Conservation (phyloP, 2,329 filamentous ascomycete species). For the Aspergillus viridinutans region DNA sequence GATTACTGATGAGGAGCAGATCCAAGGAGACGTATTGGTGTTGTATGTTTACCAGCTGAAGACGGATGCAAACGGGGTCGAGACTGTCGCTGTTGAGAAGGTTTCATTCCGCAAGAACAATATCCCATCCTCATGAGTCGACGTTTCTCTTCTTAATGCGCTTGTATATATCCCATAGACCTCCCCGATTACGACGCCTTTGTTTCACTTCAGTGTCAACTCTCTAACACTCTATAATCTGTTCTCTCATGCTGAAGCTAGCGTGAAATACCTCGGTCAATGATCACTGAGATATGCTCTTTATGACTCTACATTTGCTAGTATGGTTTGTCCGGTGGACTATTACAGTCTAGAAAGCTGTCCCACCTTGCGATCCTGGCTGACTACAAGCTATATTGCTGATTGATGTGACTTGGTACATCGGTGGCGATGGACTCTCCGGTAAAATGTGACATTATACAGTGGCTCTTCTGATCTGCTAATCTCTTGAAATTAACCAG, state of each 20-base stretch:
- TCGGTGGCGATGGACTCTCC: not conserved
- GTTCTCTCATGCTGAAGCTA: not conserved
- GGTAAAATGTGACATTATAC: not conserved
- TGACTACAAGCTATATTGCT: not conserved
- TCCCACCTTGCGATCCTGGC: not conserved
- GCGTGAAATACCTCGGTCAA: not conserved
- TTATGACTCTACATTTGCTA: not conserved
- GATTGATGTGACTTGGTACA: not conserved
- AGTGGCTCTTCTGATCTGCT: not conserved
- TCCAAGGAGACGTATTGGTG: constrained; percentile 92
- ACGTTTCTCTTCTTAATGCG: constrained; percentile 8
- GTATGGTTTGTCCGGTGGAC: not conserved
- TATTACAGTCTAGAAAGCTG: not conserved
- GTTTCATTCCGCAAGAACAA: constrained; percentile 79
- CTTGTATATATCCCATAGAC: constrained; percentile 32
- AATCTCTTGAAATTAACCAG: not conserved
- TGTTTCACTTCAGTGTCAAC: constrained; percentile 4
- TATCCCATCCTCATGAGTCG: constrained; percentile 51
- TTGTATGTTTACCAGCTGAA: constrained; percentile 89
- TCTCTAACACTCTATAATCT: not conserved
- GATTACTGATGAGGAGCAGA: constrained; percentile 49
- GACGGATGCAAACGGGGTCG: constrained; percentile 70
- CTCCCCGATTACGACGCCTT: constrained; percentile 15
- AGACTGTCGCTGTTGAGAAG: constrained; percentile 80
- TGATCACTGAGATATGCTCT: not conserved